Percentiles rank a stretch among this genome's conserved stretches.
Conservation (phyloP, 257 asterid genomes). For the Solanum medicagineum region DNA sequence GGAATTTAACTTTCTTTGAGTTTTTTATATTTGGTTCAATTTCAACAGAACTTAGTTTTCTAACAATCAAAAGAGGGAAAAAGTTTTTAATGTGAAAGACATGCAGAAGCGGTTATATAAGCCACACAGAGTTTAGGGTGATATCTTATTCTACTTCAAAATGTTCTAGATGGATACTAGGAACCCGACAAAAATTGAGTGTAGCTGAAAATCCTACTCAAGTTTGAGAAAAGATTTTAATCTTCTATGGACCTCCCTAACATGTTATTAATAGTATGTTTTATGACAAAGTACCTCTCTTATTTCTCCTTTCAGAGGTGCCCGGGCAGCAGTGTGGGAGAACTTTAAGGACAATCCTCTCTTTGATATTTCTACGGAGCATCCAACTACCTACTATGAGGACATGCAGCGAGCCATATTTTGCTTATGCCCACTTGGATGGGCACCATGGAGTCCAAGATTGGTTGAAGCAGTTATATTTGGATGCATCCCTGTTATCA, state of each 20-base stretch:
- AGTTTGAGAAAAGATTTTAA: neutral
- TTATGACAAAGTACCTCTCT: neutral
- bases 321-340: conserved; percentile 94
- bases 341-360: conserved; percentile 82
- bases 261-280: neutral
- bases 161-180: neutral
- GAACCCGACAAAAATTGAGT: neutral
- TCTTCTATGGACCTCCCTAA: neutral
- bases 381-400: conserved; percentile 78
- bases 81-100: neutral
- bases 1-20: no score
- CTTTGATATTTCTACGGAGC: conserved; percentile 79
- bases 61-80: neutral
- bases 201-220: neutral
- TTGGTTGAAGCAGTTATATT: conserved; percentile 86
- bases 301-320: conserved; percentile 52
- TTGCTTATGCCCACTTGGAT: conserved; percentile 92
- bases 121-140: neutral
- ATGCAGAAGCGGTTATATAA: neutral
- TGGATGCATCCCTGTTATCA: conserved; percentile 87
- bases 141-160: neutral
- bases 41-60: no score
- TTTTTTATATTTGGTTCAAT: no score
- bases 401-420: conserved; percentile 88
- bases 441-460: conserved; percentile 99